A percentile compares a stretch with the other conserved stretches of the same genome.
Evolutionary conservation across 306 rosid genomes (phyloP).

Genomic region (Cucurbita argyrosperma): DNA sequence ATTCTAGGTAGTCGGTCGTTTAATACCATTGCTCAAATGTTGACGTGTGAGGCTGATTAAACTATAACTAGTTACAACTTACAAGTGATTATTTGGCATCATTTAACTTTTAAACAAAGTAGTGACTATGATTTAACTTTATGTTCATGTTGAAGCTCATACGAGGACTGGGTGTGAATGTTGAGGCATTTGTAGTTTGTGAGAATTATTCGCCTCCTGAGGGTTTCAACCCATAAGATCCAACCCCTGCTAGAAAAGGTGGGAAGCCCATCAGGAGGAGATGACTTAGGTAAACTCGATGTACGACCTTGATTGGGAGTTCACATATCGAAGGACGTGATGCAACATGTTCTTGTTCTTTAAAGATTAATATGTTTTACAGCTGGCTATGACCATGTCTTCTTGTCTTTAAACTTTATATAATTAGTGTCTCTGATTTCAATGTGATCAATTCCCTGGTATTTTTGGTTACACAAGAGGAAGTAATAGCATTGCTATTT

Average conservation of each 20-base stretch:
- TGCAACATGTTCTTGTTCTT: neutral
- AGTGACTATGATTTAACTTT: neutral
- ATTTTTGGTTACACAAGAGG: conserved; percentile 1
- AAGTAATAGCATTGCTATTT: conserved; percentile 4
- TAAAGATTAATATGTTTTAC: conserved; percentile 1
- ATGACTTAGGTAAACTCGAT: conserved; percentile 56
- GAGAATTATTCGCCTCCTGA: conserved; percentile 91
- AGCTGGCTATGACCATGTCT: conserved; percentile 2
- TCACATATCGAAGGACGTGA: neutral
- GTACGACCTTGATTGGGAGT: neutral
- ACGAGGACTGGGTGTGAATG: neutral
- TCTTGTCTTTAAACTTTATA: neutral
- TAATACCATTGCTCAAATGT: neutral
- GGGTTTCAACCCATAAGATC: conserved; percentile 80
- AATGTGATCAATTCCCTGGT: conserved; percentile 7
- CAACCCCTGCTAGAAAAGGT: conserved; percentile 79
- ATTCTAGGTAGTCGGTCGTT: neutral
- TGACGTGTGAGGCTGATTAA: neutral
- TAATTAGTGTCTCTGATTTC: neutral
- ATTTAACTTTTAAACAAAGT: neutral
- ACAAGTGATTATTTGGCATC: neutral
- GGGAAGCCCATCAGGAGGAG: conserved; percentile 87
- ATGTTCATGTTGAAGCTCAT: conserved; percentile 5
- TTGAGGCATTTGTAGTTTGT: conserved; percentile 98
- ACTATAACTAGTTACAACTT: neutral